Conservation (phyloP, 768 basidiomycete species). For the Kwoniella dendrophila region DNA sequence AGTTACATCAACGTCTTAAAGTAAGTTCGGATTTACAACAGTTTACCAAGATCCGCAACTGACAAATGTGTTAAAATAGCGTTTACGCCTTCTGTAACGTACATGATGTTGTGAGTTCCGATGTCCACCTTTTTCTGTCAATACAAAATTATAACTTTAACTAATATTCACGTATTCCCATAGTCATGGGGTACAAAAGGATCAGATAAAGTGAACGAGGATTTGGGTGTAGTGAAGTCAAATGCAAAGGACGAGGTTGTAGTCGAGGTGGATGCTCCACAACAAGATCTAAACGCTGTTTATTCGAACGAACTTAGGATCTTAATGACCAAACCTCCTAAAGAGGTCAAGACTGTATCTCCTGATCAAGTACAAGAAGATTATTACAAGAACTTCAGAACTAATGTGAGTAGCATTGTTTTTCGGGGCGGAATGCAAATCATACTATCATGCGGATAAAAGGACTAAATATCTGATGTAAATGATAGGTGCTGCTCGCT, state of each 20-base stretch:
- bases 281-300: slow-evolving; percentile 66
- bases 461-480: not conserved
- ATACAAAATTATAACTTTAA: not conserved
- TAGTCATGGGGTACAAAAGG: slow-evolving; percentile 93
- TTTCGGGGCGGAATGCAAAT: too few relatives aligned
- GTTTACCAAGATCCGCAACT: not conserved
- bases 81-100: slow-evolving; percentile 64
- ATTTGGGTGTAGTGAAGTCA: slow-evolving; percentile 77
- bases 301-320: slow-evolving; percentile 91
- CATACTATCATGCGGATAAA: not conserved
- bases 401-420: slow-evolving; percentile 74
- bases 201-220: slow-evolving; percentile 79
- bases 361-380: slow-evolving; percentile 55
- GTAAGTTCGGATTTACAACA: slow-evolving; percentile 62
- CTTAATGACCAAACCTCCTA: slow-evolving; percentile 74
- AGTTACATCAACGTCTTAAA: slow-evolving; percentile 92
- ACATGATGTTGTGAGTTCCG: slow-evolving; percentile 53
- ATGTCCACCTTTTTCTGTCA: not conserved
- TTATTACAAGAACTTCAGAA: slow-evolving; percentile 69
- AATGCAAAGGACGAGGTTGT: slow-evolving; percentile 74
- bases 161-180: not conserved
- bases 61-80: slow-evolving; percentile 45
- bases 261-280: slow-evolving; percentile 83
- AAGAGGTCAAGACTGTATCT: slow-evolving; percentile 62
- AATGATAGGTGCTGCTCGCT: slow-evolving; percentile 67